phyloP scores from a whole-genome alignment of 2,329 filamentous ascomycete species.

The Venturia carpophila region DNA sequence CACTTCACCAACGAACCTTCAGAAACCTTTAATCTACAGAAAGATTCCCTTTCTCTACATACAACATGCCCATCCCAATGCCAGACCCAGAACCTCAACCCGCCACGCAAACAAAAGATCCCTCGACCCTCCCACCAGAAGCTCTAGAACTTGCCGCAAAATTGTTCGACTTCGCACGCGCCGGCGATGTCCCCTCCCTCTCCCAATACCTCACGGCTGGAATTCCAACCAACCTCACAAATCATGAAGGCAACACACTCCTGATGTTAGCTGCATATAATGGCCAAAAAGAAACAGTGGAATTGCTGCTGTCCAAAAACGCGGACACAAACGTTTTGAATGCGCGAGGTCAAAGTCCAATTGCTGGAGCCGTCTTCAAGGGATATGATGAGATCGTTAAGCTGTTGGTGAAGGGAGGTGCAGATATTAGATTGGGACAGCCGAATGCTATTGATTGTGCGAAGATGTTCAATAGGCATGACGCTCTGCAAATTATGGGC shows the following conservation, averaged over 20 bases:
- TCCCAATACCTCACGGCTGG: conserved; percentile 56
- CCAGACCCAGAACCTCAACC: not conserved
- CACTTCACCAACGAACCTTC: not conserved
- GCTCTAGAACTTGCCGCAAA: conserved; percentile 57
- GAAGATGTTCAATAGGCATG: conserved; percentile 39
- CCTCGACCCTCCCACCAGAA: conserved; percentile 47
- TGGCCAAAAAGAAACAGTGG: conserved; percentile 54
- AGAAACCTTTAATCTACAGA: not conserved
- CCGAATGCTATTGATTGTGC: conserved; percentile 41
- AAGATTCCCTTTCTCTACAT: not conserved
- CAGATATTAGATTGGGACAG: conserved; percentile 35
- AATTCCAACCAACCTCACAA: conserved; percentile 61
- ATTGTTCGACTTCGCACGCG: conserved; percentile 59
- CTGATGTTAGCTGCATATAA: conserved; percentile 68
- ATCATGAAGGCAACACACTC: conserved; percentile 65
- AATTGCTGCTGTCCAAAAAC: conserved; percentile 52
- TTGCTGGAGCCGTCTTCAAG: conserved; percentile 68
- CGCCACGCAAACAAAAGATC: not conserved
- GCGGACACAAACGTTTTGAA: conserved; percentile 63
- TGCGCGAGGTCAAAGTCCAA: conserved; percentile 58
- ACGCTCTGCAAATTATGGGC: conserved; percentile 17
- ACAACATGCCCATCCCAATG: conserved; percentile 10
- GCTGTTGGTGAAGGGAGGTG: conserved; percentile 38
- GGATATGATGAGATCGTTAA: conserved; percentile 57
- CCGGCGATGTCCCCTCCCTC: conserved; percentile 52